These are phyloP conservation scores for Fusarium goolgardi DNA, from an alignment of 2,329 filamentous ascomycete genomes.

Conservation along the genomic window DNA sequence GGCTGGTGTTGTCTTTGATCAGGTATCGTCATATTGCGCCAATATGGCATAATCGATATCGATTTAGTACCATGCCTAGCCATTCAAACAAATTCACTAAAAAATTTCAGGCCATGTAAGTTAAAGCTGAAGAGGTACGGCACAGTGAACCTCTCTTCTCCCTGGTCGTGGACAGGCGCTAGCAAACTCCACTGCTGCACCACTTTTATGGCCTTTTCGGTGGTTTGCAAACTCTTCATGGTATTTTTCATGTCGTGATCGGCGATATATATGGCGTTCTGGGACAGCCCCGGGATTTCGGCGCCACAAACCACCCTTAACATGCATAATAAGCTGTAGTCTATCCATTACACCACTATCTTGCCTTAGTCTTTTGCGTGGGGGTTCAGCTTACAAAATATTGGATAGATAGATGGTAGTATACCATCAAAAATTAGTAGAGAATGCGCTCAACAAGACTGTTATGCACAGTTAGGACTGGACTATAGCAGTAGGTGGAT, in stretches of 20 bases:
- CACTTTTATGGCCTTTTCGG: constrained; percentile 35
- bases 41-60: constrained; percentile 38
- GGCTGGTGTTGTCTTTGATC: constrained; percentile 23
- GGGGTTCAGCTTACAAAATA: background rate
- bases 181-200: constrained; percentile 29
- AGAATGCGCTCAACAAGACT: background rate
- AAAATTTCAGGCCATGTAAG: background rate
- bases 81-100: background rate
- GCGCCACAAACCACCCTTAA: constrained; percentile 31
- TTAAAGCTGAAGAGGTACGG: background rate
- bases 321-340: constrained; percentile 16
- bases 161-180: constrained; percentile 9
- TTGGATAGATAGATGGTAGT: background rate
- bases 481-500: background rate
- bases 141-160: background rate
- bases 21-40: constrained; percentile 29
- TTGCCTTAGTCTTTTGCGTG: constrained; percentile 3
- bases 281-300: constrained; percentile 17
- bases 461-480: background rate
- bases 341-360: constrained; percentile 4
- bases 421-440: background rate
- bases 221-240: constrained; percentile 28
- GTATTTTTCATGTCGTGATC: constrained; percentile 45
- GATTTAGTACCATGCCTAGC: constrained; percentile 6
- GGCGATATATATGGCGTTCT: constrained; percentile 39